Evolutionary conservation across 2,329 filamentous ascomycete genomes (phyloP), one percentile per base, ranked within the genome.

Genomic region (Hymenoscyphus infarciens): DNA sequence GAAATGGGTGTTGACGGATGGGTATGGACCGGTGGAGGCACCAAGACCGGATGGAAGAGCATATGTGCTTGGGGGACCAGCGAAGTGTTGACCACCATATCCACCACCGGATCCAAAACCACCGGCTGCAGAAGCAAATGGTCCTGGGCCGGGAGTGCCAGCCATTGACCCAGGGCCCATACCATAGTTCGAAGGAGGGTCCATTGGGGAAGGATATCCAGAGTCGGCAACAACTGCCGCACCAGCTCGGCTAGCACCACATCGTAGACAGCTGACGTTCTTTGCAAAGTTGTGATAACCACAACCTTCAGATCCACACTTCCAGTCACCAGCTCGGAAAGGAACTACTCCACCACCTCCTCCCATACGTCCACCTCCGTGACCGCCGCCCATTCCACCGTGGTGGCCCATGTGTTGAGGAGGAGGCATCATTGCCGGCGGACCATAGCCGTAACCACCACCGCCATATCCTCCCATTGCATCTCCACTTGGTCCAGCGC

Each of bases 251-350:
- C 92, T 96, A 60, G 94, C 95, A 75, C 95, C 95, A 75, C 95
- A 99, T 64, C 95, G 91, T 66, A 99, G 86, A 77, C 95, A 99
- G 78, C 92, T 96, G 63, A 98, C 94, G 73, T 99, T 99, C 85
- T 99, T 99, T 66, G 95, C 95, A 75, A 99, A 99, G 81, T 99
- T 99, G 82, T 99, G 95, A 77, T 99, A 99, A 63, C 91, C 92
- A 75, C 95, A 99, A 42, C 93, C 92, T 74, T 99, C 95, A 68
- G 95, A 95, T 62, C 95, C 95, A 74, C 95, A 99, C 78, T 97
- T 97, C 95, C 95, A 99, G 75, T 99, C 95, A 74, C 95, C 95
- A 61, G 95, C 95, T 73, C 95, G 90, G 88, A 99, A 99, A 16
- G 95, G 95, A 53, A 99, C 95, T 56, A 92, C 89, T 61, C 90